Evolutionary conservation across 495 filamentous ascomycete species (phyloP).

Genomic region (Symbiotaphrina buchneri): DNA sequence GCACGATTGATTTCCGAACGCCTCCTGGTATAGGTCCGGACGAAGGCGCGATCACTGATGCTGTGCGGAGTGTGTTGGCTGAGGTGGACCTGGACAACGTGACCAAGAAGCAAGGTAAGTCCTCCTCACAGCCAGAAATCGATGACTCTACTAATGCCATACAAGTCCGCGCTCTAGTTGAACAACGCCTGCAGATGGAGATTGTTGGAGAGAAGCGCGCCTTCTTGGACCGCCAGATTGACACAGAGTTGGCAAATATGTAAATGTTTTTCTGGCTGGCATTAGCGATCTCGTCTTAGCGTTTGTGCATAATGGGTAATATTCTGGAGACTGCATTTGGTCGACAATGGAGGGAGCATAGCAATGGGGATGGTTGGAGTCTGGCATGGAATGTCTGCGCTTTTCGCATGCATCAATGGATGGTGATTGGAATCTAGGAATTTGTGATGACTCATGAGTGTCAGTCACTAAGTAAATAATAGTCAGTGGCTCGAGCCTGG

Average conservation of each 20-base stretch:
- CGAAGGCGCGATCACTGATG: constrained; percentile 50
- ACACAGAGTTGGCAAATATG: constrained; percentile 87
- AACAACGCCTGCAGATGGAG: constrained; percentile 78
- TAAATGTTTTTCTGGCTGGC: constrained; percentile 20
- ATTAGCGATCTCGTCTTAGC: too few relatives aligned
- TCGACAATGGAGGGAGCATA: too few relatives aligned
- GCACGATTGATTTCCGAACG: constrained; percentile 59
- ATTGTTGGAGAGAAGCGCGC: constrained; percentile 57
- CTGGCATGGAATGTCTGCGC: too few relatives aligned
- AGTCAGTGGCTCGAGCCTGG: too few relatives aligned
- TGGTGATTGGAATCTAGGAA: too few relatives aligned
- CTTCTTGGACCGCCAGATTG: constrained; percentile 81
- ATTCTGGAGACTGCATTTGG: too few relatives aligned
- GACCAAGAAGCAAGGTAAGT: constrained; percentile 82
- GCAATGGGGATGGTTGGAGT: too few relatives aligned
- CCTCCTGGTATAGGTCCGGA: constrained; percentile 37
- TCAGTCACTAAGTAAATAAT: too few relatives aligned
- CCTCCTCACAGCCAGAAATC: neutral
- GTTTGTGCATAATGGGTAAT: too few relatives aligned
- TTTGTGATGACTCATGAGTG: too few relatives aligned
- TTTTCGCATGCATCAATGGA: too few relatives aligned
- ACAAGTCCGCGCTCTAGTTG: constrained; percentile 60
- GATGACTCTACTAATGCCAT: too few relatives aligned
- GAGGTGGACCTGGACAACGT: constrained; percentile 89
- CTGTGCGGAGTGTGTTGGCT: constrained; percentile 57